Conservation (phyloP, 177 flowering plant species). For the Vitis hybrid region DNA sequence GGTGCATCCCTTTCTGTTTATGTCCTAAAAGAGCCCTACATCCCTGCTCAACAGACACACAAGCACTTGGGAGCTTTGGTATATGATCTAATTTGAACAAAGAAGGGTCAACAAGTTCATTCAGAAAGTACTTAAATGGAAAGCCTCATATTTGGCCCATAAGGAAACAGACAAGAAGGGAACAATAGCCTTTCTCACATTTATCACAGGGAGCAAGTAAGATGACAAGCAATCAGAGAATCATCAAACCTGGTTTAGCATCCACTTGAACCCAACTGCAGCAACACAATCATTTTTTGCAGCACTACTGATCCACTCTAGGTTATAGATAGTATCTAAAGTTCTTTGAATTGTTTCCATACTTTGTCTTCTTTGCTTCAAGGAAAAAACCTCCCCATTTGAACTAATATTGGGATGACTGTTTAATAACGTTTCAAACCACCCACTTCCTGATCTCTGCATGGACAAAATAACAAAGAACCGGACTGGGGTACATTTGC, state of each 20-base stretch:
- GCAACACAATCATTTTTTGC: constrained; percentile 3
- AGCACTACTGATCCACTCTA: constrained; percentile 7
- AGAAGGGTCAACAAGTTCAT: no score
- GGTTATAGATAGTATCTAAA: not conserved
- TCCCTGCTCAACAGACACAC: no score
- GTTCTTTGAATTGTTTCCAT: not conserved
- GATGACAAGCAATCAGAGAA: not conserved
- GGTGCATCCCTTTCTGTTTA: no score
- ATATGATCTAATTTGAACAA: no score
- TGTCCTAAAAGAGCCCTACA: no score
- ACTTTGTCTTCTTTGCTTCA: not conserved
- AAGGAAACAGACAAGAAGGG: not conserved
- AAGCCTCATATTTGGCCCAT: not conserved
- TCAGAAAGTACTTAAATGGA: no score
- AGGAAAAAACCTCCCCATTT: not conserved
- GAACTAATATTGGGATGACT: constrained; percentile 6
- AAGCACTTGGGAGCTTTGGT: no score
- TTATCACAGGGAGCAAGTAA: not conserved
- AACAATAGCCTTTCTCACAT: not conserved
- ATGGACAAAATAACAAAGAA: constrained; percentile 3
- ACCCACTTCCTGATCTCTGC: constrained; percentile 5
- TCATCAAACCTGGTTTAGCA: constrained; percentile 4
- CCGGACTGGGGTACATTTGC: not conserved
- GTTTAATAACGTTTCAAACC: constrained; percentile 4
- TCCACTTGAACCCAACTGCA: constrained; percentile 6